A percentile compares a stretch with the other conserved stretches of the same genome.
phyloP scores from a whole-genome alignment of 176 grass and related monocot genomes.

The Raddia distichophylla region DNA sequence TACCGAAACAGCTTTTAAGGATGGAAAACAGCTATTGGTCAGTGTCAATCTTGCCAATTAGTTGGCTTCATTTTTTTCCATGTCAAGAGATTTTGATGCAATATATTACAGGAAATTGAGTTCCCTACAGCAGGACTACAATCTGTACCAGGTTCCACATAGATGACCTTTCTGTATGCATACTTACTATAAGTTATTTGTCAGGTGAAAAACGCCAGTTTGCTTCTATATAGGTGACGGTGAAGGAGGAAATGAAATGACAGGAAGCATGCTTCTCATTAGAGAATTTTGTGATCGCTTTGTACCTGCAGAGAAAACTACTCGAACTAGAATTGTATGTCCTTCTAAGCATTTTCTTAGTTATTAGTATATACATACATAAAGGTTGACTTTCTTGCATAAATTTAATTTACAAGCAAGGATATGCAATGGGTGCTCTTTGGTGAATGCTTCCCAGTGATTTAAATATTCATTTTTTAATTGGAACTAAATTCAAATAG shows the following conservation, averaged over 20 bases:
- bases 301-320: conserved; percentile 75
- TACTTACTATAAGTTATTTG: conserved; percentile 30
- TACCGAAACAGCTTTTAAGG: conserved; percentile 67
- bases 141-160: conserved; percentile 75
- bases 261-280: conserved; percentile 92
- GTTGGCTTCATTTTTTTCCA: conserved; percentile 1
- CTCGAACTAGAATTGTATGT: conserved; percentile 82
- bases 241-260: conserved; percentile 98
- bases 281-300: conserved; percentile 84
- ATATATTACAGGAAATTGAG: conserved; percentile 80
- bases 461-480: conserved; percentile 8
- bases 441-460: not conserved
- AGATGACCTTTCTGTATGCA: conserved; percentile 34
- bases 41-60: conserved; percentile 29
- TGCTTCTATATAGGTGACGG: conserved; percentile 70
- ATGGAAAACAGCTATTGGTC: conserved; percentile 86
- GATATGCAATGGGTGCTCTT: not conserved
- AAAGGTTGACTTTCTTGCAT: not conserved
- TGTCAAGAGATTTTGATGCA: conserved; percentile 28
- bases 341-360: conserved; percentile 15
- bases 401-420: not conserved
- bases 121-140: conserved; percentile 90
- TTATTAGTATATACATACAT: not conserved
- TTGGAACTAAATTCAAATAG: not conserved
- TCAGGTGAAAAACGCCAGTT: conserved; percentile 3